These are phyloP conservation scores for Trichomonas gallinae DNA, from an alignment of 208 protist genomes.

Conservation along the genomic window DNA sequence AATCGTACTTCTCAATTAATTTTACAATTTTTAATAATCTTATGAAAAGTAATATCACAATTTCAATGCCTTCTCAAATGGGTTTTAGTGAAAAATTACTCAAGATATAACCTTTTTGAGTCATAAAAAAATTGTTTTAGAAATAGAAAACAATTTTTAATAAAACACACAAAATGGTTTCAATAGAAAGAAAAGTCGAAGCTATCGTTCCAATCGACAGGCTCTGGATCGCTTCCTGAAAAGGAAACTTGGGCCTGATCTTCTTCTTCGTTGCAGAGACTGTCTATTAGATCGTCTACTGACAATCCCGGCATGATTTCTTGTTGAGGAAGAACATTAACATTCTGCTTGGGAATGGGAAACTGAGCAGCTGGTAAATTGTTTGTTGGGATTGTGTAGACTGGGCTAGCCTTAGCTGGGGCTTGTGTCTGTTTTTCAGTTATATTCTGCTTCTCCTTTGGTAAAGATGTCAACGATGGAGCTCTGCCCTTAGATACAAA, in stretches of 20 bases:
- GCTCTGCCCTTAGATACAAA: neutral
- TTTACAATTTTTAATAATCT: neutral
- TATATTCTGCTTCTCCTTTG: neutral
- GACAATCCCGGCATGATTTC: neutral
- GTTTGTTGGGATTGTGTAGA: too few species aligned
- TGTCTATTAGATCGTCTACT: neutral
- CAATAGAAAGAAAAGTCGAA: neutral
- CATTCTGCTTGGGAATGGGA: neutral
- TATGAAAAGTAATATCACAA: neutral
- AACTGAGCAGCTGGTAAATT: too few species aligned
- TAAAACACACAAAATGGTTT: neutral
- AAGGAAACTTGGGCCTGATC: neutral
- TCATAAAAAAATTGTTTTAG: neutral
- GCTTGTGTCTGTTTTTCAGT: neutral
- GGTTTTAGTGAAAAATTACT: too few species aligned
- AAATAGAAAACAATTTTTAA: neutral
- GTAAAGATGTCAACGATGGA: neutral
- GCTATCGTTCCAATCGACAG: neutral
- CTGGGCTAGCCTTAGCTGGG: neutral
- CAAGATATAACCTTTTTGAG: too few species aligned
- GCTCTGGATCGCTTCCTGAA: neutral
- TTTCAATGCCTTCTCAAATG: neutral
- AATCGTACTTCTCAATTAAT: neutral
- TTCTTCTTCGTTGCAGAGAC: neutral
- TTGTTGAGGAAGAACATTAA: neutral